Evolutionary conservation across 495 filamentous ascomycete genomes (phyloP).

Genomic region (Saxophila tyrrhenica): DNA sequence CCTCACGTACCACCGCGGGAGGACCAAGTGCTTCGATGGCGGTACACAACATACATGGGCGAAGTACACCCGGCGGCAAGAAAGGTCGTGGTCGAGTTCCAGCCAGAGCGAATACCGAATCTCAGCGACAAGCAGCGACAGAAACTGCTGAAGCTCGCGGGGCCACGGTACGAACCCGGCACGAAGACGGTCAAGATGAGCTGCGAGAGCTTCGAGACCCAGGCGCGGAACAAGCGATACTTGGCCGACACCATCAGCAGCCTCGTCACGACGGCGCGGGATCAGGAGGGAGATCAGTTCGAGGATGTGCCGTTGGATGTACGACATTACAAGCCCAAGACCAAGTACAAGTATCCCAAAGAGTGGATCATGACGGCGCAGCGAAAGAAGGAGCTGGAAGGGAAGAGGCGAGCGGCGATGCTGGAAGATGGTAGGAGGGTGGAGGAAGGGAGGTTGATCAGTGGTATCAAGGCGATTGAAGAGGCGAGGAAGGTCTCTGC

Average conservation of each 20-base stretch:
- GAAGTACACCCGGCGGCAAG: slow-evolving; percentile 81
- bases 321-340: slow-evolving; percentile 67
- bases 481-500: slow-evolving; percentile 24
- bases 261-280: slow-evolving; percentile 62
- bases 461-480: slow-evolving; percentile 44
- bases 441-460: slow-evolving; percentile 39
- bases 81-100: slow-evolving; percentile 90
- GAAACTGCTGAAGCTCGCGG: slow-evolving; percentile 81
- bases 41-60: slow-evolving; percentile 95
- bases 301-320: slow-evolving; percentile 84
- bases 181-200: slow-evolving; percentile 80
- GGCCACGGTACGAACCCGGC: slow-evolving; percentile 80
- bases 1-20: slow-evolving; percentile 61
- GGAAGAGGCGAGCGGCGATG: slow-evolving; percentile 39
- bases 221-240: slow-evolving; percentile 93
- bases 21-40: slow-evolving; percentile 59
- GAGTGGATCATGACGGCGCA: slow-evolving; percentile 68
- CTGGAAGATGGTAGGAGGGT: slow-evolving; percentile 38
- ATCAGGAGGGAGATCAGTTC: slow-evolving; percentile 60
- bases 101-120: slow-evolving; percentile 51
- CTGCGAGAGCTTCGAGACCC: slow-evolving; percentile 72
- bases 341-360: slow-evolving; percentile 58
- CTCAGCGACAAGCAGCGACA: slow-evolving; percentile 54
- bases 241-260: slow-evolving; percentile 65
- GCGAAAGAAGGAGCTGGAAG: slow-evolving; percentile 52